Evolutionary conservation across 2,329 filamentous ascomycete genomes (phyloP), one percentile per base, ranked within the genome.

Genomic region (Triangularia verruculosa): DNA sequence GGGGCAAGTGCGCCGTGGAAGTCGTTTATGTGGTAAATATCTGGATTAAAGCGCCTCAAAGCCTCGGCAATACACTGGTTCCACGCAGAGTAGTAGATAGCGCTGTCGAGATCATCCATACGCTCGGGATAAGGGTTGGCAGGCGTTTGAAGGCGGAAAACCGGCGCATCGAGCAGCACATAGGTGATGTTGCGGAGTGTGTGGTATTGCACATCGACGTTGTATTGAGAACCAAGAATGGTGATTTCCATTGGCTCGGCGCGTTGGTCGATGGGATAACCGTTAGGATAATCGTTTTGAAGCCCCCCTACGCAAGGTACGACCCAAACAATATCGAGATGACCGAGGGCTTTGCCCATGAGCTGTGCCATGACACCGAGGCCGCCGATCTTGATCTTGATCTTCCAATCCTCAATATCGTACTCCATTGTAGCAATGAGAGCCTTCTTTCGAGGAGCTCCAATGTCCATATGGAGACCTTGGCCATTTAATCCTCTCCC

Each of bases 371-470:
- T 89, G 64, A 89, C 86, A 72, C 87, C 87, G 2, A 89, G 79
- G 66, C 87, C 87, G 64, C 87, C 87, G 56, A 89, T 89, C 74
- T 89, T 89, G 74, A 89, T 86, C 73, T 87, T 89, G 75, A 89
- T 86, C 1, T 75, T 80, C 87, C 87, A 89, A 71, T 89, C 87
- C 61, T 87, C 84, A 65, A 89, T 89, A 63, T 89, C 85, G 73
- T 89, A 89, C 72, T 89, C 87, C 84, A 89, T 88, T 1, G 87
- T 89, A n/a, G 86, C 87, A 61, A 89, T 87, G 32, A 89, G 78
- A 1, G 88, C 83, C 54, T 82, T 88, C n/a, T 67, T 67, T 20
- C 65, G 47, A 7, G 61, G 61, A 0, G 58, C 65, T 1, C 65
- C 65, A 15, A 67, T 57, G 22, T 67, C 65, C 65, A 65, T 65